Evolutionary conservation across 805 yeast genomes (phyloP), one percentile per base, ranked within the genome.

Genomic region (Candida oleophila): DNA sequence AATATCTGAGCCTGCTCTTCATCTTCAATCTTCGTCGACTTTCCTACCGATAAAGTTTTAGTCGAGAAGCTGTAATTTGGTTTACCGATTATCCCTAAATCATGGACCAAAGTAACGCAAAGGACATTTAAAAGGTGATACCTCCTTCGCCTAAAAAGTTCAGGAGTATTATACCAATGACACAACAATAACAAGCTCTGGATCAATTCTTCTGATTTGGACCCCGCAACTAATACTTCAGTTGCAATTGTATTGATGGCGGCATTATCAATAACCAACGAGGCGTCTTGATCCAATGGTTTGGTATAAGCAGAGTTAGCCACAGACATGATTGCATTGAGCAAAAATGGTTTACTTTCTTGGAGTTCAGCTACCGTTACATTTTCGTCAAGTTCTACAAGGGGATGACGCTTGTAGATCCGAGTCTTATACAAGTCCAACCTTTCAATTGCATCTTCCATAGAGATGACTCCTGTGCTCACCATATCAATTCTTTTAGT

Each of bases 91-190:
- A 89, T 73, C 0, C 96, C 96, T 45, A 90, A 65, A 61, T 90
- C 97, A 55, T 81, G 85, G 1, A 87, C 76, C 64, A 90, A 71
- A 3, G 85, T 73, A 12, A 84, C 80, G 44, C 90, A 81, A 19
- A 88, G 68, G 12, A 80, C 70, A 45, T 81, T 80, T 51, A 88
- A 74, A 44, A 89, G 69, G 59, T 87, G 94, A 52, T 84, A 83
- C 41, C 95, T 78, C 47, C 95, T 80, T 55, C 86, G 87, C 52
- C 83, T 87, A 53, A 87, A 87, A 54, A 87, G 70, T 62, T 89
- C 96, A 0, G 96, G 87, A 3, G 88, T 79, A 53, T 86, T 87
- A 60, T 89, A 89, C 96, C 96, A 90, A 22, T 84, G 63, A 21
- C 86, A 77, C 44, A 86, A 68, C 4, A 87, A 56, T 16, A 86